Percentiles rank a stretch among this genome's conserved stretches.
These are phyloP conservation scores for Suillus decipiens DNA, from an alignment of 768 basidiomycete species.

Conservation along the genomic window DNA sequence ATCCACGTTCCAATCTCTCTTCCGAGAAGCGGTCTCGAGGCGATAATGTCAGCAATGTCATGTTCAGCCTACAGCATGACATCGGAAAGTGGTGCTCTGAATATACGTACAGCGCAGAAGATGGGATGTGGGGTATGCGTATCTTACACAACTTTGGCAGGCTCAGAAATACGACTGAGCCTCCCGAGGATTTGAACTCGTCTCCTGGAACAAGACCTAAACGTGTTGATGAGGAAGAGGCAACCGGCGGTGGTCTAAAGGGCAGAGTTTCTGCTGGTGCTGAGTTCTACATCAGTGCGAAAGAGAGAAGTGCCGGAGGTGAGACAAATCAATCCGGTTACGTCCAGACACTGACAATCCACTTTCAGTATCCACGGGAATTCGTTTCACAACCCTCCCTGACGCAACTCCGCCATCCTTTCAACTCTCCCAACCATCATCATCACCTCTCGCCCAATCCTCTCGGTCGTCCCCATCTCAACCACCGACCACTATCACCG, in stretches of 20 bases:
- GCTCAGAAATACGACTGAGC: conserved; percentile 43
- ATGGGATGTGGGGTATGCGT: conserved; percentile 89
- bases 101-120: conserved; percentile 92
- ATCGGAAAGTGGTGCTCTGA: conserved; percentile 91
- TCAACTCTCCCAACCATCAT: conserved; percentile 43
- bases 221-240: conserved; percentile 94
- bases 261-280: conserved; percentile 92
- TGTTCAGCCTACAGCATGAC: conserved; percentile 90
- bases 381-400: conserved; percentile 92
- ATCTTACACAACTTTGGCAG: conserved; percentile 92
- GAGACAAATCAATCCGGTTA: conserved; percentile 21
- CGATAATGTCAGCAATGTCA: conserved; percentile 62
- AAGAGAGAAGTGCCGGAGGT: conserved; percentile 93
- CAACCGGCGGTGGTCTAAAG: conserved; percentile 86
- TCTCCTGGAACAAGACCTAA: conserved; percentile 46
- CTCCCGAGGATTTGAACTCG: conserved; percentile 35
- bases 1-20: conserved; percentile 56
- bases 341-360: conserved; percentile 9
- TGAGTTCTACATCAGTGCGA: conserved; percentile 91
- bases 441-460: conserved; percentile 38
- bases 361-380: conserved; percentile 79
- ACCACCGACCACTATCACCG: conserved; percentile 93
- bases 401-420: conserved; percentile 72
- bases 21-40: conserved; percentile 43
- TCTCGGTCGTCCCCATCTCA: conserved; percentile 47